phyloP scores from a whole-genome alignment of 2,329 filamentous ascomycete species.

The Aspergillus sp. region DNA sequence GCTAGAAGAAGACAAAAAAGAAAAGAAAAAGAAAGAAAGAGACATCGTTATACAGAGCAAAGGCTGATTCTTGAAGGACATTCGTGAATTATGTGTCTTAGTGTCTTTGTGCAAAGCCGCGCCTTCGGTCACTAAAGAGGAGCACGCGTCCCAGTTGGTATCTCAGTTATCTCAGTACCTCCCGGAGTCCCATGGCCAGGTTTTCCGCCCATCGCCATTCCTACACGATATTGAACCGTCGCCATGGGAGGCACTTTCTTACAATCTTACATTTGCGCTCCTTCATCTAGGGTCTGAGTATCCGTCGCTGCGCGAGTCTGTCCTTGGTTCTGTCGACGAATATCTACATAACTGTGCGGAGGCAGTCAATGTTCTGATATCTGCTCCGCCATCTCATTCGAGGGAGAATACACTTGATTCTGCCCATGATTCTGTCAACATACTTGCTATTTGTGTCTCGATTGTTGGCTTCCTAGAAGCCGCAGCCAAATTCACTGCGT shows the following conservation, averaged over 20 bases:
- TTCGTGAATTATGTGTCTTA: conserved; percentile 88
- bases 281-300: conserved; percentile 78
- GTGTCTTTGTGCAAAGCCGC: conserved; percentile 89
- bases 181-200: conserved; percentile 77
- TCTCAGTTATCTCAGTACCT: conserved; percentile 80
- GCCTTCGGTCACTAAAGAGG: conserved; percentile 66
- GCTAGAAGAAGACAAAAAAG: background rate
- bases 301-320: conserved; percentile 63
- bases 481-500: conserved; percentile 71
- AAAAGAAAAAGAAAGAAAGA: background rate
- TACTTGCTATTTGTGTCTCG: conserved; percentile 76
- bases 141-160: conserved; percentile 76
- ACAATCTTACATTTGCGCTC: conserved; percentile 75
- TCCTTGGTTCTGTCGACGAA: conserved; percentile 65
- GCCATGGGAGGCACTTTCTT: conserved; percentile 81
- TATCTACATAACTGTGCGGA: conserved; percentile 72
- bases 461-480: conserved; percentile 89
- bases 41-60: background rate
- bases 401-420: conserved; percentile 41
- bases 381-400: conserved; percentile 58
- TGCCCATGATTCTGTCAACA: conserved; percentile 62
- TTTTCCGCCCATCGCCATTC: conserved; percentile 76
- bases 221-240: conserved; percentile 81
- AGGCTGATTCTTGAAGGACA: conserved; percentile 57
- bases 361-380: conserved; percentile 58